These are phyloP conservation scores for Xylaria arbuscula DNA, from an alignment of 2,329 filamentous ascomycete species.

Conservation along the genomic window DNA sequence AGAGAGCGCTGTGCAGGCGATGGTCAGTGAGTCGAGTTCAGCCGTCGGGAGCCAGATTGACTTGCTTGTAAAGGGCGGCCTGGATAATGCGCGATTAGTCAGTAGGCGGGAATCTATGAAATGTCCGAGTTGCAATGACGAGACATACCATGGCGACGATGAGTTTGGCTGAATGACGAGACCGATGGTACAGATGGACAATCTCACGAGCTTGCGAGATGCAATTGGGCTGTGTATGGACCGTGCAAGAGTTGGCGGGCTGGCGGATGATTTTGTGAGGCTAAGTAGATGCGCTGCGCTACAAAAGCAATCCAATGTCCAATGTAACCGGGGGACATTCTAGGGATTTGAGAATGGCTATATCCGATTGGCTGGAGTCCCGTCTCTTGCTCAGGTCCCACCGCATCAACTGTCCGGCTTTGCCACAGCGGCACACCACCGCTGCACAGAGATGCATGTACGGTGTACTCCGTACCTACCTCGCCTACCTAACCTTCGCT, in stretches of 20 bases:
- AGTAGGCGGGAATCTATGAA: conserved; percentile 14
- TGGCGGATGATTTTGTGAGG: conserved; percentile 36
- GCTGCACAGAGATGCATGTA: too few relatives aligned
- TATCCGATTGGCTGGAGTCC: conserved; percentile 53
- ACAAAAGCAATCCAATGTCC: too few relatives aligned
- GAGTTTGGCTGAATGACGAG: conserved; percentile 18
- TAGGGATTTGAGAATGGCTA: conserved; percentile 42
- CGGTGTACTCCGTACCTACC: too few relatives aligned
- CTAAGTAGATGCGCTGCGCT: not conserved
- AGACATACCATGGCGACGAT: conserved; percentile 65
- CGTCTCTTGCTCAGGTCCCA: conserved; percentile 42
- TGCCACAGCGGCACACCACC: not conserved
- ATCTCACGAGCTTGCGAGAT: conserved; percentile 24
- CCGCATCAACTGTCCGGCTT: not conserved
- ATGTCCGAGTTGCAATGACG: conserved; percentile 9
- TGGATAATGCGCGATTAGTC: conserved; percentile 52
- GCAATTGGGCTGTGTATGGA: conserved; percentile 26
- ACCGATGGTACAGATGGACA: conserved; percentile 17
- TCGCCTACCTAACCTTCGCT: too few relatives aligned
- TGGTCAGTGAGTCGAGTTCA: conserved; percentile 43
- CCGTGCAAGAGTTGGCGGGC: conserved; percentile 19
- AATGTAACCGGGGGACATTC: conserved; percentile 14
- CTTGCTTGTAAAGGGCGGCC: conserved; percentile 69
- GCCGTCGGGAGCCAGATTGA: conserved; percentile 41
- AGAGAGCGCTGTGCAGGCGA: conserved; percentile 71